Evolutionary conservation across 164 flowering plant genomes (phyloP), one percentile per base, ranked within the genome.

Genomic region (Houttuynia cordata): DNA sequence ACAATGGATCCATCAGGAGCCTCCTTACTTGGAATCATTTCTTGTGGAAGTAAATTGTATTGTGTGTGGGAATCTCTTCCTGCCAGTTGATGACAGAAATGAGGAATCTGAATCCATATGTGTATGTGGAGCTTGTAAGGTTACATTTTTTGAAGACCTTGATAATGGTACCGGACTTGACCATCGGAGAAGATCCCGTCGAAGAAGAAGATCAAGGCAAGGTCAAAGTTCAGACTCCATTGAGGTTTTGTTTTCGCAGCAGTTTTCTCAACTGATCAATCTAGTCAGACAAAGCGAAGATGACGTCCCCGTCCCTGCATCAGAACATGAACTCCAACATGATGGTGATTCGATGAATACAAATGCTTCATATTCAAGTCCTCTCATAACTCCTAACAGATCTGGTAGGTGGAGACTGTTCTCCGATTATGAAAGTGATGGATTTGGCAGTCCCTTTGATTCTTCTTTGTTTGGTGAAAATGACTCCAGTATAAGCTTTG

Each of bases 351-450:
- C 68, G 59, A 56, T 68, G 58, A 61, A 62, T 40, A 73, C 72
- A 63, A 59, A 70, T 60, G 39, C 62, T 53, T 81, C 62, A 60
- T 75, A 20, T 24, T 52, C 79, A 13, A 83, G 87, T 65, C 69
- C 81, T 7, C 87, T 68, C 37, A 77, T 85, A 55, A 81, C 91
- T 62, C 86, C 87, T 18, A 79, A 72, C 68, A 83, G 86, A 45
- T 88, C 89, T 53, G 75, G 86, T 51, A 79, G 96, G 70, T 85
- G 96, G 53, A 72, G 79, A 51, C 73, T 67, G 0, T 47, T 78
- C 15, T 91, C 97, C 67, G 97, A 88, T 67, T 72, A 80, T 58
- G 96, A 86, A 66, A 88, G 89, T 68, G 90, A 84, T 18, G 84
- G 80, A 40, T 70, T 76, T 69, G 84, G 73, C 69, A 69, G 70